A percentile compares a stretch with the other conserved stretches of the same genome.
These are phyloP conservation scores for Leccinum subgranulosum DNA, from an alignment of 768 basidiomycete genomes.

Conservation along the genomic window DNA sequence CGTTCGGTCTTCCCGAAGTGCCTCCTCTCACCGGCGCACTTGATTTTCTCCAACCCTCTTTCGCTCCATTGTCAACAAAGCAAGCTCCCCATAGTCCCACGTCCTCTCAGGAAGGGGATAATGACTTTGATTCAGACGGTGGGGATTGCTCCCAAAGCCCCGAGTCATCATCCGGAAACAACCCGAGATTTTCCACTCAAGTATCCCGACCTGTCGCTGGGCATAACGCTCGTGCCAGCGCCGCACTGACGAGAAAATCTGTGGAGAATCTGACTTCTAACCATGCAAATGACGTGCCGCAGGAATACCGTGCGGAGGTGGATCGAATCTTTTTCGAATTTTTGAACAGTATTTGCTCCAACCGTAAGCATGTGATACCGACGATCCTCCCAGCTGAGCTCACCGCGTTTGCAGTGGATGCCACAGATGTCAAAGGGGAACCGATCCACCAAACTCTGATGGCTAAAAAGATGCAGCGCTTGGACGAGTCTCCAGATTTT, in stretches of 20 bases:
- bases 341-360: constrained; percentile 83
- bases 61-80: constrained; percentile 7
- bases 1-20: constrained; percentile 35
- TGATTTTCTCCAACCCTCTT: constrained; percentile 29
- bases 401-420: constrained; percentile 63
- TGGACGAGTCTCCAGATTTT: constrained; percentile 96
- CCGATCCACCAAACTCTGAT: constrained; percentile 97
- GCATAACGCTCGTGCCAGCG: constrained; percentile 15
- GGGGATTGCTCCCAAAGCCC: constrained; percentile 30
- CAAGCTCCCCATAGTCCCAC: constrained; percentile 25
- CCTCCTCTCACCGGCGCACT: constrained; percentile 25
- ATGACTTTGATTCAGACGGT: constrained; percentile 45
- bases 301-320: constrained; percentile 77
- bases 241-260: constrained; percentile 19
- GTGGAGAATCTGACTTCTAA: constrained; percentile 27
- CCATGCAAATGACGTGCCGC: constrained; percentile 65
- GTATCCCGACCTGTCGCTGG: constrained; percentile 14
- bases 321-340: constrained; percentile 92
- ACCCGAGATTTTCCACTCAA: constrained; percentile 19
- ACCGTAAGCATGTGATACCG: constrained; percentile 55
- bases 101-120: constrained; percentile 51
- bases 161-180: constrained; percentile 28
- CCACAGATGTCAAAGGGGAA: constrained; percentile 92
- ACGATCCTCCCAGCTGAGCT: constrained; percentile 7
- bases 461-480: constrained; percentile 97